Conservation (phyloP, 2,329 filamentous ascomycete species). For the Aureobasidium subglaciale region DNA sequence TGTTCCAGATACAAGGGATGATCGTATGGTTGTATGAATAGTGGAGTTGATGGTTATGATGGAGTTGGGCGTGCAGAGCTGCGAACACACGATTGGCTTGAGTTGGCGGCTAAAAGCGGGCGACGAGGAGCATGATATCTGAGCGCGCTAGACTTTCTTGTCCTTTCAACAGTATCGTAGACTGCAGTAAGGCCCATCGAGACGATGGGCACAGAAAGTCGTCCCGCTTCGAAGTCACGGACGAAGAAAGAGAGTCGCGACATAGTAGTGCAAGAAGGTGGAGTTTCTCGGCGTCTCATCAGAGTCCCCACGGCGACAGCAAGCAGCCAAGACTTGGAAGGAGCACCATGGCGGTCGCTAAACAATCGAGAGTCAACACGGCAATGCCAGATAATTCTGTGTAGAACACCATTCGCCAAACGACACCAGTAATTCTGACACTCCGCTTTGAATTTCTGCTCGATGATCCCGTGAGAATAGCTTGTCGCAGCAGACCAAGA, state of each 20-base stretch:
- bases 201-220: no score
- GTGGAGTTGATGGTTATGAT: background rate
- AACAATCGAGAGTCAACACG: background rate
- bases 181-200: no score
- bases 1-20: background rate
- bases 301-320: constrained; percentile 4
- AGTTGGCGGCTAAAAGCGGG: background rate
- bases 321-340: constrained; percentile 11
- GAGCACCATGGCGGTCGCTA: background rate
- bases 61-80: background rate
- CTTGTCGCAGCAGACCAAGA: background rate
- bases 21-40: background rate
- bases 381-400: background rate
- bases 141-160: background rate
- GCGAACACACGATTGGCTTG: constrained; percentile 1
- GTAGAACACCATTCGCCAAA: no score
- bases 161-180: no score
- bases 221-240: no score
- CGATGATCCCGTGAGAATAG: no score
- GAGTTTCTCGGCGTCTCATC: background rate
- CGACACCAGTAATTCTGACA: no score
- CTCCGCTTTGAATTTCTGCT: no score
- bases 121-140: background rate
- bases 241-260: background rate
- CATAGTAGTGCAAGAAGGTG: background rate